Percentiles rank a stretch among this genome's conserved stretches.
Conservation (phyloP, 768 basidiomycete genomes). For the Clavulina sp. region DNA sequence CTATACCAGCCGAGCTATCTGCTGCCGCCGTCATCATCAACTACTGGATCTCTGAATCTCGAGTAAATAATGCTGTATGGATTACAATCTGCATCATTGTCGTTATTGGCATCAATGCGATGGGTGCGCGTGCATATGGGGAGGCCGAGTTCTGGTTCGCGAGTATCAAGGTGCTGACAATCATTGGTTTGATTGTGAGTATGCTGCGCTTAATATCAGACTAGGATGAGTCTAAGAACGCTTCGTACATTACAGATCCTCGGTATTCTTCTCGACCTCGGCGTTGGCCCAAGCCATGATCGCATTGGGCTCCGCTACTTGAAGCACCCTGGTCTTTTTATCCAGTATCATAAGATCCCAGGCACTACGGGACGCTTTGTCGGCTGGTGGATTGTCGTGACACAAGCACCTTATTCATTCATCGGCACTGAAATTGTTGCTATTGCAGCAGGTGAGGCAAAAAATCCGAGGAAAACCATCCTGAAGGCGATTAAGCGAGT, state of each 20-base stretch:
- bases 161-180: constrained; percentile 70
- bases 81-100: constrained; percentile 60
- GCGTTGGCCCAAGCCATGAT: constrained; percentile 72
- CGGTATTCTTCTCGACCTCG: constrained; percentile 41
- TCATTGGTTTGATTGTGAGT: constrained; percentile 16
- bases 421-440: constrained; percentile 92
- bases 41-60: constrained; percentile 34
- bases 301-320: constrained; percentile 67
- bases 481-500: constrained; percentile 53
- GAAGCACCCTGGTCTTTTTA: constrained; percentile 79
- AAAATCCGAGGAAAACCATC: constrained; percentile 33
- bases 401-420: constrained; percentile 67
- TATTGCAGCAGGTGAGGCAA: constrained; percentile 70
- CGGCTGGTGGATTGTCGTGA: constrained; percentile 8
- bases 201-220: background rate
- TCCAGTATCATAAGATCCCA: constrained; percentile 30
- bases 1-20: constrained; percentile 16
- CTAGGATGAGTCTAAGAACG: background rate
- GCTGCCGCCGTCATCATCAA: constrained; percentile 45
- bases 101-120: constrained; percentile 47
- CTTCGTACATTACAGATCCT: background rate
- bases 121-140: constrained; percentile 17
- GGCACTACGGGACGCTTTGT: constrained; percentile 16
- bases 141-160: constrained; percentile 70
- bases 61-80: constrained; percentile 54